phyloP scores from a whole-genome alignment of 306 rosid genomes.

The Castanea mollissima region DNA sequence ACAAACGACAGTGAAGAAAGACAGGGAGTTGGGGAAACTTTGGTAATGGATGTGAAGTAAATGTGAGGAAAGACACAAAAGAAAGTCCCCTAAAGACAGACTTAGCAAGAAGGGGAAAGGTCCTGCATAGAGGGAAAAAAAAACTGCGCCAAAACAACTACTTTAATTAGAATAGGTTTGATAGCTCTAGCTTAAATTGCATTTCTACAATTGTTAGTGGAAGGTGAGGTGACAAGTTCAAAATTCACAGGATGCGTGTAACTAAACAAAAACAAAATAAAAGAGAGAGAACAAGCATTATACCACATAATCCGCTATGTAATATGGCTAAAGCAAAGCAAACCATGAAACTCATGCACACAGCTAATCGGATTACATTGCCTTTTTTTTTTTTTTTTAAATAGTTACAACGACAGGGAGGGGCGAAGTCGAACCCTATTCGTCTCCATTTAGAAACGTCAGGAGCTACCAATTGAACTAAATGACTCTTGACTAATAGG shows the following conservation, averaged over 20 bases:
- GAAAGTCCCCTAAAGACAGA: background rate
- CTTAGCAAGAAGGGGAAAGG: background rate
- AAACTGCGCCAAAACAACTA: background rate
- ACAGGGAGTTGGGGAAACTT: background rate
- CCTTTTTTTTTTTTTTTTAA: too few relatives aligned
- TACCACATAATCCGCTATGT: background rate
- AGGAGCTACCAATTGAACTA: too few relatives aligned
- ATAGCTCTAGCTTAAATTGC: too few relatives aligned
- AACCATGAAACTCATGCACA: too few relatives aligned
- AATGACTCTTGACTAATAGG: background rate
- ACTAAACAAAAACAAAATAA: too few relatives aligned
- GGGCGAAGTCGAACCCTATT: too few relatives aligned
- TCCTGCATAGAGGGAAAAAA: background rate
- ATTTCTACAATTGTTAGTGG: too few relatives aligned
- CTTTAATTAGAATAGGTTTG: background rate
- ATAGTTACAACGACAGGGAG: too few relatives aligned
- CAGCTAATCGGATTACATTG: background rate
- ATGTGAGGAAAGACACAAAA: background rate
- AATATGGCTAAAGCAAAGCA: too few relatives aligned
- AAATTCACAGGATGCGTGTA: too few relatives aligned
- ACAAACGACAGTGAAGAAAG: background rate
- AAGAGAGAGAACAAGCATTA: background rate
- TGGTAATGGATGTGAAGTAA: background rate
- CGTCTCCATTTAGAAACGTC: too few relatives aligned
- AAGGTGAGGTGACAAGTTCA: too few relatives aligned